Evolutionary conservation across 1,284 basidiomycete species (phyloP), one percentile per base, ranked within the genome.

Genomic region (Porodaedalea pini): DNA sequence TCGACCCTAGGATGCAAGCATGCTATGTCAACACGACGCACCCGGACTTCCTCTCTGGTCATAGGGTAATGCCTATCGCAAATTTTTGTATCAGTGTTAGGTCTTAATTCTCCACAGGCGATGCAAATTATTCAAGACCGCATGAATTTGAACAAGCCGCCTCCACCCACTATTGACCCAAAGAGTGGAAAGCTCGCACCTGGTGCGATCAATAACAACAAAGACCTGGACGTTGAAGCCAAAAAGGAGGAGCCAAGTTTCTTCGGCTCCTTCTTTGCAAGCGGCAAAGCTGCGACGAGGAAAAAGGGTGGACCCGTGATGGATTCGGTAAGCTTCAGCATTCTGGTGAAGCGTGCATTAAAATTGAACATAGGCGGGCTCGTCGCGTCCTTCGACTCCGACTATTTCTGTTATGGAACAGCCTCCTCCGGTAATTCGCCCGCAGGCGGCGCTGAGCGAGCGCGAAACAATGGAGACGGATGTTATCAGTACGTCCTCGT

Each of bases 21-120:
- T 94, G 92, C 71, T 98, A 98, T 71, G 88, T 99, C 67, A 98
- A 98, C 77, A 98, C 95, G n/a, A 98, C 94, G 2, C 96, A 98
- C 71, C 96, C 96, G 1, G 96, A 99, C 75, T 98, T 98, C 76
- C 82, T 99, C 70, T 92, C 86, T 62, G 97, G 96, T 36, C 96
- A 99, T 76, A 94, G 89, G 74, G 86, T 80, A 61, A 41, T 66
- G 49, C 48, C 52, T 39, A 5, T 48, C 37, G 27, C 19, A 44
- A 49, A 32, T 53, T 44, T 19, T 39, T 47, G 63, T 41, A 4
- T 45, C 25, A 44, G 4, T 51, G 13, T 19, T n/a, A n/a, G 29
- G 17, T 51, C 3, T n/a, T 48, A 25, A 49, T 31, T 48, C 39
- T 17, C 57, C n/a, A 19, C 62, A 88, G 82, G 96, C 97, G 3